These are phyloP conservation scores for Magnaporthiopsis incrustans DNA, from an alignment of 2,329 filamentous ascomycete genomes.

Conservation along the genomic window DNA sequence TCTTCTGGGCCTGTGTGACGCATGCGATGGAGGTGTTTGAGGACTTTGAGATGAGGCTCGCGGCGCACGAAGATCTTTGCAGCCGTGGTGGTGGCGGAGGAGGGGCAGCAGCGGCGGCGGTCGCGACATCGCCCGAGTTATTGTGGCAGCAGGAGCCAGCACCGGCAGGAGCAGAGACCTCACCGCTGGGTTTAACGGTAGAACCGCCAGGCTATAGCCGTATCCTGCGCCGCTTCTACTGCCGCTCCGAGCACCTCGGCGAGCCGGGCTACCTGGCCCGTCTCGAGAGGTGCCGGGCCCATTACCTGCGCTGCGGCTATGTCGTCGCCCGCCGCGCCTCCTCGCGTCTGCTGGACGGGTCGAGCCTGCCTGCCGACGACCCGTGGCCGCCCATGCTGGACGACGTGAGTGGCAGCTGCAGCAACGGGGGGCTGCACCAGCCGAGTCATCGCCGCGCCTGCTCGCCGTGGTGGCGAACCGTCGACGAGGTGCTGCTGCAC, in stretches of 20 bases:
- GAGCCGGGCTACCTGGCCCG: not conserved
- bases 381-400: too few species aligned
- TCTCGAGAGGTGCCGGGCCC: not conserved
- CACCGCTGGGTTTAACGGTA: too few species aligned
- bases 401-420: not conserved
- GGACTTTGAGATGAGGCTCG: not conserved
- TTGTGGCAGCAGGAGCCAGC: too few species aligned
- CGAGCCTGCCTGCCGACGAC: not conserved
- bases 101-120: too few species aligned
- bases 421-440: not conserved
- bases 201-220: not conserved
- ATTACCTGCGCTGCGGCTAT: not conserved
- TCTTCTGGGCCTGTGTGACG: constrained; percentile 13
- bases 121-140: too few species aligned
- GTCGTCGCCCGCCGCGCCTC: not conserved
- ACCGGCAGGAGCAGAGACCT: not conserved
- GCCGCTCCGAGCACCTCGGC: not conserved
- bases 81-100: too few species aligned
- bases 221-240: not conserved
- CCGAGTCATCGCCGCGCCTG: not conserved
- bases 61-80: not conserved
- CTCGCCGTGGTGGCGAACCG: not conserved
- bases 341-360: not conserved
- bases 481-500: not conserved
- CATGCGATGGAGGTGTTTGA: not conserved